Evolutionary conservation across 1,284 basidiomycete species (phyloP).

Genomic region (Heliocybe sulcata): DNA sequence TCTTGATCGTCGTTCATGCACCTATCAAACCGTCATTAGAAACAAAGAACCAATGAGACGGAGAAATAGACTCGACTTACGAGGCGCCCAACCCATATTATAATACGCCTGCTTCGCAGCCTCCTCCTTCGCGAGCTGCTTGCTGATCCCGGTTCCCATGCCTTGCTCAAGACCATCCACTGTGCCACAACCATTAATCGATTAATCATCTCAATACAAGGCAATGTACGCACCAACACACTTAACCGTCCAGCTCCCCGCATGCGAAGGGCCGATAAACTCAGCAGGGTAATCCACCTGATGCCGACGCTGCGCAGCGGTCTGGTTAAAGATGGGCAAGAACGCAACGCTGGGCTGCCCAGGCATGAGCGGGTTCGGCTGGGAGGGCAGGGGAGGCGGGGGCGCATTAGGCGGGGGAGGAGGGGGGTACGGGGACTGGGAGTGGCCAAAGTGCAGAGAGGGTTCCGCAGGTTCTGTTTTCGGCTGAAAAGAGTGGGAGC

Average conservation of each 20-base stretch:
- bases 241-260: not conserved
- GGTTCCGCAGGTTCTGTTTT: not conserved
- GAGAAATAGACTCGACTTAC: not conserved
- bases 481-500: not conserved
- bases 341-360: not conserved
- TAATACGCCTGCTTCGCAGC: slow-evolving; percentile 63
- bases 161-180: slow-evolving; percentile 66
- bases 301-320: slow-evolving; percentile 2
- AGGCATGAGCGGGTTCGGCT: slow-evolving; percentile 26
- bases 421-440: slow-evolving; percentile 9
- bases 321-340: slow-evolving; percentile 6
- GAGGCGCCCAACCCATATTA: slow-evolving; percentile 57
- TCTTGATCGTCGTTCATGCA: not conserved
- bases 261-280: slow-evolving; percentile 4
- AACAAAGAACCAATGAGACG: not conserved
- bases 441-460: not conserved
- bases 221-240: slow-evolving; percentile 19
- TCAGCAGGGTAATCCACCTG: slow-evolving; percentile 1
- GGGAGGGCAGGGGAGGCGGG: slow-evolving; percentile 45
- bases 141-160: slow-evolving; percentile 49
- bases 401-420: slow-evolving; percentile 22
- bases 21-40: not conserved
- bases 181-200: slow-evolving; percentile 18
- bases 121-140: slow-evolving; percentile 69
- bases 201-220: not conserved